Conservation (phyloP, 352 stramenopile species). For the Pythium sukuiense region DNA sequence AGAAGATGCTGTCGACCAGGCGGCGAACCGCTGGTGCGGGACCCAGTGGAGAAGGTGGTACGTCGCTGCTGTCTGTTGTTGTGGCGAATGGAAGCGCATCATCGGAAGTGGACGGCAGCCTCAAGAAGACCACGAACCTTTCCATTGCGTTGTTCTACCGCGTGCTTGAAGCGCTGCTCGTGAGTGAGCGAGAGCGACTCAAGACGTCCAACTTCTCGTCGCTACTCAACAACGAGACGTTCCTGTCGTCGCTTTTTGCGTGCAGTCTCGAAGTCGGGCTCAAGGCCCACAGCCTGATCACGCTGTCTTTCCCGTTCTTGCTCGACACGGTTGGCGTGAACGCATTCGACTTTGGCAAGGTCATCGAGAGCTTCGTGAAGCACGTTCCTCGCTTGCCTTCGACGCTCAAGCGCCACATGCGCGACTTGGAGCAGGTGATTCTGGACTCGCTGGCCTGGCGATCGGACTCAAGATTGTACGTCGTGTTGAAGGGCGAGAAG, state of each 20-base stretch:
- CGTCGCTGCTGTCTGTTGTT: not conserved
- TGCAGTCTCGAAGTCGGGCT: slow-evolving; percentile 84
- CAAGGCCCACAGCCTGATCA: slow-evolving; percentile 85
- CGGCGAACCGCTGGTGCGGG: slow-evolving; percentile 23
- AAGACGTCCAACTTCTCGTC: slow-evolving; percentile 73
- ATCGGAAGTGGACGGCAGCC: slow-evolving; percentile 71
- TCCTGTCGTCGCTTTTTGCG: slow-evolving; percentile 75
- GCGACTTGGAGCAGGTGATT: slow-evolving; percentile 83
- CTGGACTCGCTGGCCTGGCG: slow-evolving; percentile 76
- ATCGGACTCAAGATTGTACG: slow-evolving; percentile 70
- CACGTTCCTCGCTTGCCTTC: slow-evolving; percentile 70
- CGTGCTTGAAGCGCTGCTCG: slow-evolving; percentile 72
- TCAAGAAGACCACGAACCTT: slow-evolving; percentile 72
- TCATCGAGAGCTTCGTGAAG: slow-evolving; percentile 88
- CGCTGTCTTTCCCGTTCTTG: slow-evolving; percentile 81
- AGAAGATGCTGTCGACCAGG: slow-evolving; percentile 49
- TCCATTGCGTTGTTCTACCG: slow-evolving; percentile 76
- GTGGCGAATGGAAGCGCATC: slow-evolving; percentile 18
- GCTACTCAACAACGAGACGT: slow-evolving; percentile 80
- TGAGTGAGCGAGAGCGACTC: slow-evolving; percentile 69
- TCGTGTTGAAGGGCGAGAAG: slow-evolving; percentile 45
- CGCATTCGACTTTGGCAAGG: slow-evolving; percentile 86
- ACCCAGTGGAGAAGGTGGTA: not conserved
- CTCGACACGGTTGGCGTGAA: slow-evolving; percentile 74
- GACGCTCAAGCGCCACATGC: slow-evolving; percentile 83